Evolutionary conservation across 2,329 filamentous ascomycete species (phyloP).

Genomic region (Aspergillus sp.): DNA sequence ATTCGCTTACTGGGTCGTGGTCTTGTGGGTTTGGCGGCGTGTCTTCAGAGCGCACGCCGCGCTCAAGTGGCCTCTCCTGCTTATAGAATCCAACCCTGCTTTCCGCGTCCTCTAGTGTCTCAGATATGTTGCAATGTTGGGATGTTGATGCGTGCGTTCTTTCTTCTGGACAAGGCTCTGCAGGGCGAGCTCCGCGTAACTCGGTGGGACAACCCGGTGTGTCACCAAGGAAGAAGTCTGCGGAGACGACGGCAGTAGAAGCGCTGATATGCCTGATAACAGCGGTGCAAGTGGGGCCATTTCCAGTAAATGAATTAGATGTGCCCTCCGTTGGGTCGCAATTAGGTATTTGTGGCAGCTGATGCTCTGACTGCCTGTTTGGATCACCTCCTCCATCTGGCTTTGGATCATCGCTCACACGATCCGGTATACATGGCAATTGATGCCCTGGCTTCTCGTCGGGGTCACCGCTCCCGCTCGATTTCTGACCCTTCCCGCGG

Average conservation of each 20-base stretch:
- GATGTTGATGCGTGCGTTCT: conserved; percentile 13
- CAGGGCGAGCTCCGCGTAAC: conserved; percentile 2
- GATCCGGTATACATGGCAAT: too few species aligned
- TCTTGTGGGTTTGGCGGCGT: background rate
- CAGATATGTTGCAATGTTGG: conserved; percentile 3
- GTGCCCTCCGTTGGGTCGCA: background rate
- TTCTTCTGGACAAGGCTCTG: conserved; percentile 9
- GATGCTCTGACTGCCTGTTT: background rate
- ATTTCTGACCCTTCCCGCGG: background rate
- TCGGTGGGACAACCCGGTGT: background rate
- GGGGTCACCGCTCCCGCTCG: background rate
- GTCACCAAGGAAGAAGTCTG: background rate
- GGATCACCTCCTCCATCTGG: background rate
- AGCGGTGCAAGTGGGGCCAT: background rate
- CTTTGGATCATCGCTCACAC: too few species aligned
- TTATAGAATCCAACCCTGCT: background rate
- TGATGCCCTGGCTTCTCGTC: background rate
- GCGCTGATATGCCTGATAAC: background rate
- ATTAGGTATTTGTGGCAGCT: background rate
- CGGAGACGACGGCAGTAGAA: background rate
- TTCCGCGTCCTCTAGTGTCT: background rate
- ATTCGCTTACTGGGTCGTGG: conserved; percentile 19
- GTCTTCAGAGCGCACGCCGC: background rate
- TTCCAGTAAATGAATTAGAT: background rate
- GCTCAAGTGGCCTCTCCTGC: background rate